phyloP scores from a whole-genome alignment of 2,329 filamentous ascomycete species.

The Monilinia aucupariae region DNA sequence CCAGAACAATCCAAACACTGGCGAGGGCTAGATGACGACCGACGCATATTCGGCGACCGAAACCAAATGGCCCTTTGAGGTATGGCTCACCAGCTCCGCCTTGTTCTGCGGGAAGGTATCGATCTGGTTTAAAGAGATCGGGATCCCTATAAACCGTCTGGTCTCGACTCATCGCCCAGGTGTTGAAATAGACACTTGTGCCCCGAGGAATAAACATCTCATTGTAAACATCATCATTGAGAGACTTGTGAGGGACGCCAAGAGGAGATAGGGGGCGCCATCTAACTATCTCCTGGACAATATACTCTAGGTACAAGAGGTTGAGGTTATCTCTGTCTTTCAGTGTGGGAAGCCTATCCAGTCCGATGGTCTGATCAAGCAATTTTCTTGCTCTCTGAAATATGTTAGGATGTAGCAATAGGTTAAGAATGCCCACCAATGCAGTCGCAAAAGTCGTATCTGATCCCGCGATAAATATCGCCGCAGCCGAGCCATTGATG shows the following conservation, averaged over 20 bases:
- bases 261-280: conserved; percentile 44
- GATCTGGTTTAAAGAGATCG: conserved; percentile 43
- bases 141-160: conserved; percentile 39
- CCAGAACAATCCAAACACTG: conserved; percentile 40
- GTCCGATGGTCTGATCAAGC: conserved; percentile 43
- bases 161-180: conserved; percentile 51
- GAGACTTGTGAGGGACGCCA: conserved; percentile 50
- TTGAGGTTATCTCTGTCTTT: conserved; percentile 36
- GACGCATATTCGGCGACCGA: conserved; percentile 45
- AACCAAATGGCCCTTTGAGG: conserved; percentile 47
- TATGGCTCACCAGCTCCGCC: conserved; percentile 43
- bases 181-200: conserved; percentile 46
- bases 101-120: conserved; percentile 39
- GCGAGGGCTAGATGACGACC: conserved; percentile 47
- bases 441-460: conserved; percentile 40
- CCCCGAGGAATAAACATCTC: conserved; percentile 54
- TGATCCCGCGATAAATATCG: conserved; percentile 42
- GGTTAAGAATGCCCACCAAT: conserved; percentile 40
- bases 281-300: conserved; percentile 45
- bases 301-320: conserved; percentile 42
- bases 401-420: conserved; percentile 37
- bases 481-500: conserved; percentile 45
- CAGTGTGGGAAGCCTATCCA: conserved; percentile 7
- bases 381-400: conserved; percentile 44
- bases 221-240: conserved; percentile 51